Evolutionary conservation across 148 eudicot species (phyloP), one percentile per base, ranked within the genome.

Genomic region (Vaccinium darrowii): DNA sequence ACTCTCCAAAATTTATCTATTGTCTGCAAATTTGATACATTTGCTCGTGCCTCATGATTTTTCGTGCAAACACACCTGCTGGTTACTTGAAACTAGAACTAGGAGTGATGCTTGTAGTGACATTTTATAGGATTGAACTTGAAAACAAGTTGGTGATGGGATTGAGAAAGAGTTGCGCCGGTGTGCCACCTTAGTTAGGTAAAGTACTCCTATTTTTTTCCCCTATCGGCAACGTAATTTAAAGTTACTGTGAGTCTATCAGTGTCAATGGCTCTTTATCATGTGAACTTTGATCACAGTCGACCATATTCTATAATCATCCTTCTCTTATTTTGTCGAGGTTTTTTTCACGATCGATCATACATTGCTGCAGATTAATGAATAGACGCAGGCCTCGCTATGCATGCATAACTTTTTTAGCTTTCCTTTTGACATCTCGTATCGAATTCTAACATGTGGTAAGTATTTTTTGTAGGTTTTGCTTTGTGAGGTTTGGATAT

Each of bases 81-180:
- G 47, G 79, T 76, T 58, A 63, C 54, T 30, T 14, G 57, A 43
- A 18, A 19, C 67, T 67, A 25, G 21, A 76, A 58, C 84, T 81
- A 47, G 51, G 27, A 25, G 49, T 63, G 12, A 16, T 80, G 4
- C 83, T 75, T 58, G 25, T 85, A 90, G 92, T 90, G 83, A 88
- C 84, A 67, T 90, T 90, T 82, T 87, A 85, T 83, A 87, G 91
- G 76, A 74, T 71, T 33, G 91, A 89, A 87, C 91, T 88, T 4
- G 88, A 54, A 85, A 86, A 33, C 80, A 79, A 82, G 83, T 69
- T 90, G 85, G 86, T 89, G 63, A 87, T 90, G 80, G 92, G 88
- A 84, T 76, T 86, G 73, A 78, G 87, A 73, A 90, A 86, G 86
- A 84, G 85, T 74, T 82, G 80, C 57, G 84, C 54, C 53, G 18